A percentile compares a stretch with the other conserved stretches of the same genome.
These are phyloP conservation scores for Spathaspora arborariae DNA, from an alignment of 805 yeast genomes.

Conservation along the genomic window DNA sequence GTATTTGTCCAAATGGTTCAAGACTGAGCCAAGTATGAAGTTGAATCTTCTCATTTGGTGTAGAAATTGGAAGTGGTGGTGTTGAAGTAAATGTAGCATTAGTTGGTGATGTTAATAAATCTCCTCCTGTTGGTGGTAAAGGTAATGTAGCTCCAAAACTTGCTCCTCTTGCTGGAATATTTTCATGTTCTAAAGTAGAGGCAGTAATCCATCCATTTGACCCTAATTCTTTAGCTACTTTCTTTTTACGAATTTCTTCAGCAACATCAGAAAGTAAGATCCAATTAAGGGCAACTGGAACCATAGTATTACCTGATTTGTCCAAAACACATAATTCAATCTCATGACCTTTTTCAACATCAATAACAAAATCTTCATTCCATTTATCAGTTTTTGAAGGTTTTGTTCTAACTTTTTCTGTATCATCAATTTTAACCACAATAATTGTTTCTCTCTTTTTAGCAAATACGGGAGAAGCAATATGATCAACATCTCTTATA, in stretches of 20 bases:
- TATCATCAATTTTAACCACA: constrained; percentile 83
- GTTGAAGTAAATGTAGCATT: not conserved
- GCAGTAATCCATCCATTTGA: constrained; percentile 89
- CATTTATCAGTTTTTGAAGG: constrained; percentile 74
- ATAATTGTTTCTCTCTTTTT: constrained; percentile 78
- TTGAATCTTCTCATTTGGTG: constrained; percentile 22
- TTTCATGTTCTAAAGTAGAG: constrained; percentile 38
- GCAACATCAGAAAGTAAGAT: constrained; percentile 84
- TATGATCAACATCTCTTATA: constrained; percentile 87
- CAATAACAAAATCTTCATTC: constrained; percentile 77
- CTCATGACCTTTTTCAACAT: constrained; percentile 89
- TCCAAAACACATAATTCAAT: constrained; percentile 86
- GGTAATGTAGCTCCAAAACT: constrained; percentile 1
- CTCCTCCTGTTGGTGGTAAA: not conserved
- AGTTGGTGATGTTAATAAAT: constrained; percentile 8
- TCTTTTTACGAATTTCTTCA: constrained; percentile 90
- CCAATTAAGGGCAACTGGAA: constrained; percentile 95
- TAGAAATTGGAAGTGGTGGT: constrained; percentile 5
- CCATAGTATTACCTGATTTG: constrained; percentile 56
- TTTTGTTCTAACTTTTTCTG: constrained; percentile 71
- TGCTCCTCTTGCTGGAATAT: constrained; percentile 4
- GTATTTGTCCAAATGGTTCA: constrained; percentile 92
- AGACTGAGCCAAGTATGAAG: constrained; percentile 83
- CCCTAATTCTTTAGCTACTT: constrained; percentile 69
- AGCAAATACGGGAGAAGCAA: constrained; percentile 75